Evolutionary conservation across 768 basidiomycete genomes (phyloP), one percentile per base, ranked within the genome.

Genomic region (Rhodotorula paludigena): DNA sequence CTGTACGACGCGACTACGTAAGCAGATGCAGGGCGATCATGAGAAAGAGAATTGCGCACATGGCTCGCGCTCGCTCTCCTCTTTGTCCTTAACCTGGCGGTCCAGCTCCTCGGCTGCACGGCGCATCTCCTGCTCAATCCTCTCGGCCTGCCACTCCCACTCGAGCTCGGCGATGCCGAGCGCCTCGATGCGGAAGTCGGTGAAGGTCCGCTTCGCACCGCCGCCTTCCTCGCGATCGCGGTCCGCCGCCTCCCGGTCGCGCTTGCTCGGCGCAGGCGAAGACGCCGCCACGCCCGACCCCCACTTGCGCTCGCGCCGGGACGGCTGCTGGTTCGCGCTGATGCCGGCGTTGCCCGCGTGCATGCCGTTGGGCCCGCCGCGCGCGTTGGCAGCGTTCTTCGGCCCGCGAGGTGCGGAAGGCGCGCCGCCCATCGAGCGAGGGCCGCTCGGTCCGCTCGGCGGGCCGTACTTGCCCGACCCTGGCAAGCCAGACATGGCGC

Each of bases 121-220:
- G 48, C 54, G 58, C 49, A 30, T 64, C 68, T 60, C 58, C 39
- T 57, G n/a, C 48, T 66, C 65, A n/a, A 62, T 53, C 25, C 35
- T 30, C 47, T 66, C 66, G 62, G 71, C 71, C 55, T 59, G 69
- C 94, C 94, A 97, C 57, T 82, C 83, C 94, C 94, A 97, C 73
- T 80, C 81, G 65, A 96, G 81, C 73, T 88, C 86, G 74, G 82
- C 85, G 73, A 96, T 88, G 77, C 89, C 86, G 73, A 97, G 82
- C 35, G 89, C 92, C 76, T 93, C 82, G 77, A 99, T 92, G 81
- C 94, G 90, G 85, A 99, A 99, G 81, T 98, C 94, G 44, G 92
- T 97, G 74, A 99, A 86, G 38, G 93, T 96, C 75, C 90, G 85
- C 76, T 87, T 85, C 12, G 60, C 57, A 15, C 57, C 66, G 25